These are phyloP conservation scores for Xylaria sp. DNA, from an alignment of 495 filamentous ascomycete genomes.

Conservation along the genomic window DNA sequence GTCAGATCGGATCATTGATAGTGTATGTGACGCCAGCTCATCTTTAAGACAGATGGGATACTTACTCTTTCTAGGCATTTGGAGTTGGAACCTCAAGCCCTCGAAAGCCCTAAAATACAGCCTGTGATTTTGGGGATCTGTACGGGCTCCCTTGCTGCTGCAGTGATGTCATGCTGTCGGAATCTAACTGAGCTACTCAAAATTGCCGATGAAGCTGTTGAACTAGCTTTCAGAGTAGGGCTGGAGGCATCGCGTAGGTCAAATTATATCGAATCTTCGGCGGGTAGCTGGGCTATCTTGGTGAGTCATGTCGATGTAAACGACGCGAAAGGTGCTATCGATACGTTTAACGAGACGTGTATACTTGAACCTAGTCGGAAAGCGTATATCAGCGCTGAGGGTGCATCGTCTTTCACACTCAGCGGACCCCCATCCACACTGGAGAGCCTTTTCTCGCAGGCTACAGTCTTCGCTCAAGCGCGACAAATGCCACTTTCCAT, in stretches of 20 bases:
- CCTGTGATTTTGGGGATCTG: constrained; percentile 43
- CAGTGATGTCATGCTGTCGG: constrained; percentile 64
- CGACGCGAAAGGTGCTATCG: constrained; percentile 43
- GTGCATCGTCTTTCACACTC: constrained; percentile 43
- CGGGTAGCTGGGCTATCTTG: constrained; percentile 49
- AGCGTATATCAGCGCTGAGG: constrained; percentile 21
- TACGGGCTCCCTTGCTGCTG: constrained; percentile 66
- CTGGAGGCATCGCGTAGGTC: constrained; percentile 52
- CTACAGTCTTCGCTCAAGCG: not conserved
- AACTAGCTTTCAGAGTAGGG: constrained; percentile 69
- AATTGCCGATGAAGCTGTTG: constrained; percentile 66
- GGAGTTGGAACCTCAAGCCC: too few relatives aligned
- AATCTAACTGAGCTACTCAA: constrained; percentile 65
- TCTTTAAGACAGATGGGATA: too few relatives aligned
- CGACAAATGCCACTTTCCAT: constrained; percentile 63
- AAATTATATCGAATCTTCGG: constrained; percentile 40
- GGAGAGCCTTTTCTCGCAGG: constrained; percentile 10
- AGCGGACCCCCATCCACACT: constrained; percentile 44
- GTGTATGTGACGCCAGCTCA: too few relatives aligned
- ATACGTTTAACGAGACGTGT: constrained; percentile 30
- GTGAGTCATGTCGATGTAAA: constrained; percentile 47
- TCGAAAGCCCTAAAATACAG: too few relatives aligned
- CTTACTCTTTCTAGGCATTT: too few relatives aligned
- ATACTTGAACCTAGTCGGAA: constrained; percentile 1
- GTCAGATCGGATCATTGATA: too few relatives aligned